phyloP scores from a whole-genome alignment of 1,284 basidiomycete genomes.

The Kwoniella shivajii region DNA sequence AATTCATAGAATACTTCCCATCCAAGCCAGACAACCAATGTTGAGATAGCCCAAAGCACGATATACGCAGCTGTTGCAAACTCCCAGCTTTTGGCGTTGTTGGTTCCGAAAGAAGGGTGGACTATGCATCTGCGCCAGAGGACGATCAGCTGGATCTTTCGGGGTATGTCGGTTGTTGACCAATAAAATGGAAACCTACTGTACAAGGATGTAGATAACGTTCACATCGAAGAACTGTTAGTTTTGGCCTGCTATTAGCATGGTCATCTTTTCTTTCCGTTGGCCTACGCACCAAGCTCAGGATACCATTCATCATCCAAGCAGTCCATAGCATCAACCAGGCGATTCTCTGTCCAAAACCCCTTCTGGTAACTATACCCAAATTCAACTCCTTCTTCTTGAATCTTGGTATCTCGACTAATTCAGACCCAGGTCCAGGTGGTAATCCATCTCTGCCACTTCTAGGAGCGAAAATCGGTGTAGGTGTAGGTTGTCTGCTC shows the following conservation, averaged over 20 bases:
- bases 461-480: constrained; percentile 4
- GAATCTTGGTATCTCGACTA: constrained; percentile 49
- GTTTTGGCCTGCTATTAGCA: no score
- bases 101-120: constrained; percentile 22
- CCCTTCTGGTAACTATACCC: constrained; percentile 28
- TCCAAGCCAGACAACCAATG: constrained; percentile 71
- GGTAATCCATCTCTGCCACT: constrained; percentile 4
- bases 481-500: constrained; percentile 1
- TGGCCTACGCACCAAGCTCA: constrained; percentile 31
- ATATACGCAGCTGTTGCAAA: constrained; percentile 53
- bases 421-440: constrained; percentile 7
- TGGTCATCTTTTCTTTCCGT: no score
- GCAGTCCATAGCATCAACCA: constrained; percentile 32
- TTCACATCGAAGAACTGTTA: constrained; percentile 47
- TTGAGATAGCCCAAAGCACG: constrained; percentile 73
- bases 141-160: not conserved
- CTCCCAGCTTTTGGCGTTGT: constrained; percentile 28
- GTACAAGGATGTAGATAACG: constrained; percentile 38
- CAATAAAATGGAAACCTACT: constrained; percentile 19
- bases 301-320: constrained; percentile 29
- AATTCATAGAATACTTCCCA: constrained; percentile 81
- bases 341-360: constrained; percentile 18
- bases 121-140: constrained; percentile 23
- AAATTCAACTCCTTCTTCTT: constrained; percentile 44
- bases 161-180: not conserved